Conservation (phyloP, 2,329 filamentous ascomycete species). For the Thermochaetoides dissita region DNA sequence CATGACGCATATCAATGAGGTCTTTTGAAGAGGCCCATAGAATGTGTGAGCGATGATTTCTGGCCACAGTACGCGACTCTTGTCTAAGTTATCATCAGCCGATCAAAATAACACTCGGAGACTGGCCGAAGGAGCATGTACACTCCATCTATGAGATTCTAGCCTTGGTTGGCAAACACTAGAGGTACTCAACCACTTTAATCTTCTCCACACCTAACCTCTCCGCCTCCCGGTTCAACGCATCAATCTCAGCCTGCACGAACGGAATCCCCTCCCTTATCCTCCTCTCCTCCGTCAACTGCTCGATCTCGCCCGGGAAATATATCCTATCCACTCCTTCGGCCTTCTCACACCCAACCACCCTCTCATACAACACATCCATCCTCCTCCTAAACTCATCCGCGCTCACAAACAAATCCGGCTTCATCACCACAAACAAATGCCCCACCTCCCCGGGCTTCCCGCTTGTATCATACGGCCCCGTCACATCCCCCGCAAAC, state of each 20-base stretch:
- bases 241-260: constrained; percentile 40
- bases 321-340: constrained; percentile 44
- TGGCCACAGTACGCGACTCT: too few species aligned
- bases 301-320: constrained; percentile 50
- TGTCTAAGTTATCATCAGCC: too few species aligned
- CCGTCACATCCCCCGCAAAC: constrained; percentile 63
- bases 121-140: too few species aligned
- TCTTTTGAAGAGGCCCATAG: too few species aligned
- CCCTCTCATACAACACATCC: constrained; percentile 38
- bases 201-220: constrained; percentile 25
- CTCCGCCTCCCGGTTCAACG: constrained; percentile 38
- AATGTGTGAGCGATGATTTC: too few species aligned
- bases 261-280: constrained; percentile 44
- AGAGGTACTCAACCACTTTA: too few species aligned
- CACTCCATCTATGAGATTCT: too few species aligned
- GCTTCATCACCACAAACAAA: constrained; percentile 58
- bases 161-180: too few species aligned
- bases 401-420: constrained; percentile 57
- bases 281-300: constrained; percentile 36
- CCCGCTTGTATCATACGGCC: constrained; percentile 55
- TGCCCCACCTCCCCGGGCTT: constrained; percentile 59
- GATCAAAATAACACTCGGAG: too few species aligned
- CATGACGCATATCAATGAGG: too few species aligned
- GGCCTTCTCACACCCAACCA: constrained; percentile 39
- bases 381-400: constrained; percentile 55